Evolutionary conservation across 2,329 filamentous ascomycete genomes (phyloP), one percentile per base, ranked within the genome.

Genomic region (Fusarium continuum): DNA sequence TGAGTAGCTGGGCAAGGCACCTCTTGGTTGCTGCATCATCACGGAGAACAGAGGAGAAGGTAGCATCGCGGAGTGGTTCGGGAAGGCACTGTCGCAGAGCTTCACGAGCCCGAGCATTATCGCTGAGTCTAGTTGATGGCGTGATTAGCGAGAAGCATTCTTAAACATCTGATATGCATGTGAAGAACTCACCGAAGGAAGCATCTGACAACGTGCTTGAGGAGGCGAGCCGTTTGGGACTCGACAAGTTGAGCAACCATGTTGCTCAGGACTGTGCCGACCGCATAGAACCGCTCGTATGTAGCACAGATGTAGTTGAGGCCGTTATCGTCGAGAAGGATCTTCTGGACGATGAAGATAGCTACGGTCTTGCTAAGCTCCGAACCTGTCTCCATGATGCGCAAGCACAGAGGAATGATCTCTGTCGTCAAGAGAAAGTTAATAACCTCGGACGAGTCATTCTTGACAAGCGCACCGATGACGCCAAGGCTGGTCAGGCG

Each of bases 301-400:
- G 95, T 99, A 65, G 96, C 94, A 79, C 95, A 99, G 56, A 99
- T 99, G 78, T 99, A 99, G 73, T 95, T 95, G 62, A 99, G 85
- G 5, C 95, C 95, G 71, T 96, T 94, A 72, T 99, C 95, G 74
- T 99, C 95, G 4, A 99, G 86, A 47, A 99, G 81, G 22, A 99
- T 99, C 84, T 99, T 99, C 79, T 99, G 95, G 16, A 99, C 95
- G 71, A 99, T 99, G 81, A 99, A 99, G 72, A 99, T 99, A 55
- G 95, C 95, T 13, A 99, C 95, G 1, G 95, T 99, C 83, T 99
- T 99, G 83, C 93, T 97, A 59, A 99, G 85, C 78, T 99, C 95
- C 1, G 93, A 97, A 44, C 95, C 95, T 0, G 95, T 99, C 81
- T 99, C 95, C 95, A 99, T 99, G 73, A 99, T 99, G 60, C 95